These are phyloP conservation scores for Salinomyces thailandicus DNA, from an alignment of 2,329 filamentous ascomycete species.

Conservation along the genomic window DNA sequence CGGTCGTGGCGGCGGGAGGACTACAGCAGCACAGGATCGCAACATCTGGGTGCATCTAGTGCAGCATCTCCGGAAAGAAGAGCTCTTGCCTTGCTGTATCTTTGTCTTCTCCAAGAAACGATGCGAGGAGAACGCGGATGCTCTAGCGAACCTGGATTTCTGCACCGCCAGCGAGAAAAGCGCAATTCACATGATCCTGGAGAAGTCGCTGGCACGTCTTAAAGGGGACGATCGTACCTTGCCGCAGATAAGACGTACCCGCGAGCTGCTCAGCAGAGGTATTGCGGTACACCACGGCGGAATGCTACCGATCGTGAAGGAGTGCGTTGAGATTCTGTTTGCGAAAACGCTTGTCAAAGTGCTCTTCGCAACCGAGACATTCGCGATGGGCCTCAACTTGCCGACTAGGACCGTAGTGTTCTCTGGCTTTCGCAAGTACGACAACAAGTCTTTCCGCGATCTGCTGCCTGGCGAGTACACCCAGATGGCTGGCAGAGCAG, in stretches of 20 bases:
- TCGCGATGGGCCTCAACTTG: constrained; percentile 94
- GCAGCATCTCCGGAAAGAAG: constrained; percentile 77
- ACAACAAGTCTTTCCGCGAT: constrained; percentile 84
- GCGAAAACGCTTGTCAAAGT: constrained; percentile 93
- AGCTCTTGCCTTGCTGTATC: constrained; percentile 81
- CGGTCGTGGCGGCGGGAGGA: constrained; percentile 74
- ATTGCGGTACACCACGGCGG: constrained; percentile 96
- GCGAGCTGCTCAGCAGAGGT: constrained; percentile 75
- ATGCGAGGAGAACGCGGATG: constrained; percentile 94
- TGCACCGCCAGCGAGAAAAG: constrained; percentile 91
- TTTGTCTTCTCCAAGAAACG: constrained; percentile 98
- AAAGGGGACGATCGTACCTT: constrained; percentile 81
- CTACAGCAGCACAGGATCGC: constrained; percentile 85
- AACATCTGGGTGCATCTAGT: constrained; percentile 96
- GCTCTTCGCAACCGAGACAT: constrained; percentile 94
- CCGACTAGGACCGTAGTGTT: constrained; percentile 96
- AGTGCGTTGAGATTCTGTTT: constrained; percentile 93
- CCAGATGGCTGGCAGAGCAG: constrained; percentile 94
- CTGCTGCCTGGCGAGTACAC: constrained; percentile 92
- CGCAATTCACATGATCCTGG: constrained; percentile 92
- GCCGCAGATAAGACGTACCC: constrained; percentile 82
- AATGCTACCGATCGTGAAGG: constrained; percentile 89
- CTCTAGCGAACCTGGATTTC: constrained; percentile 88
- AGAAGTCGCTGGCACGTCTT: constrained; percentile 82
- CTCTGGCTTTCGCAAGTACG: constrained; percentile 92